phyloP scores from a whole-genome alignment of 169 alveolate genomes.

The Cytauxzoon felis region DNA sequence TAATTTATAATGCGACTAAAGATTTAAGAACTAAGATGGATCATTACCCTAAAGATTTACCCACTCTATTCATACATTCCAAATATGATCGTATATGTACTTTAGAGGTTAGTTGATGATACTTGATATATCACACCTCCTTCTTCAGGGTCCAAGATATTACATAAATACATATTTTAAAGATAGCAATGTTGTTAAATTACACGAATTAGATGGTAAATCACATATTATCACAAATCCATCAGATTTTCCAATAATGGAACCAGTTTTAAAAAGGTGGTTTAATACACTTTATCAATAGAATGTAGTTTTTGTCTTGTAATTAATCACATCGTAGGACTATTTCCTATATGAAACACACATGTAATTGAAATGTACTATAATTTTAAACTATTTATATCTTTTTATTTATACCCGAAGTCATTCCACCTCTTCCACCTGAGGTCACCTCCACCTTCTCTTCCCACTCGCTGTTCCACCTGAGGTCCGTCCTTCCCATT shows the following conservation, averaged over 20 bases:
- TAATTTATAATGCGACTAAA: constrained; percentile 55
- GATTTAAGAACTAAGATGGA: constrained; percentile 37
- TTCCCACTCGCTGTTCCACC: too few relatives aligned
- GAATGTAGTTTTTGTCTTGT: too few relatives aligned
- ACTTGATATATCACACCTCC: too few relatives aligned
- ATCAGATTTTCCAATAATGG: constrained; percentile 1
- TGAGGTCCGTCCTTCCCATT: too few relatives aligned
- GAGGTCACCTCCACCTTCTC: too few relatives aligned
- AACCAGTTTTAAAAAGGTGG: constrained; percentile 28
- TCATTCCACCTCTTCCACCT: too few relatives aligned
- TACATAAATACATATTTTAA: constrained; percentile 5
- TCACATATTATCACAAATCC: constrained; percentile 46
- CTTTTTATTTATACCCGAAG: too few relatives aligned
- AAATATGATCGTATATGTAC: constrained; percentile 46
- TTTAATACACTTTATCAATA: too few relatives aligned
- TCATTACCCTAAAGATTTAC: constrained; percentile 49
- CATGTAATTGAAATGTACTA: too few relatives aligned
- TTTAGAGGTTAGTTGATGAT: constrained; percentile 11
- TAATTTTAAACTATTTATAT: too few relatives aligned
- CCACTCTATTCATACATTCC: constrained; percentile 60
- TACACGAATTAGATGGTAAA: constrained; percentile 43
- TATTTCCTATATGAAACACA: too few relatives aligned
- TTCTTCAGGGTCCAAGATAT: constrained; percentile 40
- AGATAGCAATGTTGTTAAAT: neutral
- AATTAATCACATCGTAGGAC: too few relatives aligned